Base-by-base conservation (phyloP, 805 yeast genomes). In the Isabelozyma pseudorhagii region DNA sequence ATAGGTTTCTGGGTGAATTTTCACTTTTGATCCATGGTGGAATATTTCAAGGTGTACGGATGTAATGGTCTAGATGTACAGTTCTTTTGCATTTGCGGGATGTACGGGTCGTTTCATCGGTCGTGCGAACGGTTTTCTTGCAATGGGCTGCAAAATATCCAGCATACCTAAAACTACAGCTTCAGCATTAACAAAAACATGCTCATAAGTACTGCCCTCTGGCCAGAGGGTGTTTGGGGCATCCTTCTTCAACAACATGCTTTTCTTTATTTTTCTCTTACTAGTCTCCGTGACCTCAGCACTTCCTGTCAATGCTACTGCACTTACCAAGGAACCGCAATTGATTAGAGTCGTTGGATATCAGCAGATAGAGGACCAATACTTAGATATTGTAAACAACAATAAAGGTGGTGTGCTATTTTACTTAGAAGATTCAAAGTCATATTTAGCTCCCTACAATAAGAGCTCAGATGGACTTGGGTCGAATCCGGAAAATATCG, bases 401-500 rank as follows among this genome's bases (percentile, higher is more conserved):
- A 11, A 41, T 17, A 27, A 18, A 15, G 44, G 1, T 27, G 31
- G 5, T 14, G 41, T 39, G 14, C 5, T 46, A 13, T 46, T 46
- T 17, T 43, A 40, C 11, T 18, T 46, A 10, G 14, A 40, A 18
- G 39, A 40, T 38, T 28, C 38, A 14, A 28, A 46, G 11, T 29
- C 48, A 14, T 15, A 40, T 27, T 15, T 14, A 31, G 45, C 39
- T 40, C n/a, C 14, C 14, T n/a, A 29, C n/a, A 31, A 31, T 10
- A 31, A 27, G 14, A 14, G 34, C n/a, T 31, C n/a, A 13, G n/a
- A 15, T 28, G 18, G 5, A 29, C 40, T 34, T 31, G 36, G n/a
- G 10, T 13, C 36, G n/a, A 34, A 43, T 14, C 15, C 36, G 25
- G 34, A 44, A 38, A 40, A 44, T 28, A 47, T 50, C n/a, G 53